Base-by-base conservation (phyloP, 495 filamentous ascomycete species). In the Lasiosphaeriaceae sp. region DNA sequence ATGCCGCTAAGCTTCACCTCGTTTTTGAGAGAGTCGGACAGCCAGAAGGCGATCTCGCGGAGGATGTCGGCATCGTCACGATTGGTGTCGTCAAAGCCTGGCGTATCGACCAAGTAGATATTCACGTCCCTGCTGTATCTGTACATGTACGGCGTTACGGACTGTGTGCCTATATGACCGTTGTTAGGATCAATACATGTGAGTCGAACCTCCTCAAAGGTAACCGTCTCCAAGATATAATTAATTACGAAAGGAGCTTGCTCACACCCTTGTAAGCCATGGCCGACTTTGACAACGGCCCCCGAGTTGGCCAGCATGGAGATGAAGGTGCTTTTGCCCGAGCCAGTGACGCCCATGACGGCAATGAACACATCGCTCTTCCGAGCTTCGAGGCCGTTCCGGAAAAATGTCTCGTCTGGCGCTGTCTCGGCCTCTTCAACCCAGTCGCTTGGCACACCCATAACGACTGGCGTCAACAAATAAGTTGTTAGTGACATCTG, bases 31-130 rank as follows among this genome's bases (percentile, higher is more conserved):
- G 14, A 56, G 48, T 0, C 26, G 20, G 47, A n/a, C 3, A 58
- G 59, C 2, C 39, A 39, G 46, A 17, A 2, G 16, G 73, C 62
- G 20, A 78, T 73, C 9, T 72, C 61, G 5, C 55, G 56, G 3
- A 81, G 69, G 9, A 78, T 63, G 7, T 77, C 72, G 4, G 67
- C 60, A 34, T 79, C 78, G 7, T 62, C 67, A 0, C 71, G 62
- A n/a, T 59, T 62, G 3, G 75, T 77, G 60, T 81, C 79, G 57
- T 81, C 69, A 47, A 81, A 81, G 19, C 79, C 79, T 6, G 78
- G 79, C 0, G 77, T 81, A 56, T 81, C 79, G 43, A 81, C 65
- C 3, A 82, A 62, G 52, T 60, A 58, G 23, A 64, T 26, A 2
- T 43, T 43, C 14, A 43, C 39, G 39, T 17, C 35, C 22, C 12